These are phyloP conservation scores for Colletotrichum sansevieriae DNA, from an alignment of 2,329 filamentous ascomycete genomes.

Conservation along the genomic window DNA sequence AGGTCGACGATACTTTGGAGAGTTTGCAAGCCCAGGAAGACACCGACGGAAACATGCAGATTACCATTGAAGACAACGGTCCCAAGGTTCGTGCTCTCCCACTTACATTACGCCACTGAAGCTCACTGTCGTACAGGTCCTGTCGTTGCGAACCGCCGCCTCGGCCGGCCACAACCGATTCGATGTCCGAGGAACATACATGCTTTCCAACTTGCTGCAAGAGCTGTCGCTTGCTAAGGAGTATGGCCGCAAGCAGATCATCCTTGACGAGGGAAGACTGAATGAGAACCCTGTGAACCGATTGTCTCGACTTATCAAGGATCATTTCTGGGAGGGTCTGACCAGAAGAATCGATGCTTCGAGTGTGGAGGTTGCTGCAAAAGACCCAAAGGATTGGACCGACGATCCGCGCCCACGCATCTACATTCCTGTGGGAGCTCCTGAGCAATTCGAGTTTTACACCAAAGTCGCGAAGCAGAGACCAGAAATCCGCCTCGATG, in stretches of 20 bases:
- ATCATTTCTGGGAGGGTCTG: constrained; percentile 92
- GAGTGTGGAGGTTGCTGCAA: constrained; percentile 86
- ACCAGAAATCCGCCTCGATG: constrained; percentile 89
- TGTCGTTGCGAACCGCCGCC: constrained; percentile 85
- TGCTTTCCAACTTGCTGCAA: constrained; percentile 95
- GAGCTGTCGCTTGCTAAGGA: constrained; percentile 94
- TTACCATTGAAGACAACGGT: constrained; percentile 95
- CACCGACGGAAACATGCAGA: constrained; percentile 94
- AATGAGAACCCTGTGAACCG: constrained; percentile 96
- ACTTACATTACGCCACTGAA: background rate
- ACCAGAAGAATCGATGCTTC: constrained; percentile 92
- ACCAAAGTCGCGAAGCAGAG: constrained; percentile 80
- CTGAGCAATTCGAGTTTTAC: constrained; percentile 93
- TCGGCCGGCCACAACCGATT: constrained; percentile 90
- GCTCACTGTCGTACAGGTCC: constrained; percentile 66
- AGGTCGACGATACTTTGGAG: constrained; percentile 86
- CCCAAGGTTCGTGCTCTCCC: constrained; percentile 77
- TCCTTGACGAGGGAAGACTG: constrained; percentile 89
- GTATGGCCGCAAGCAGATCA: constrained; percentile 88
- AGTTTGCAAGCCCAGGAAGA: constrained; percentile 88
- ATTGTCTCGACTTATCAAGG: constrained; percentile 85
- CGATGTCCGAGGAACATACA: constrained; percentile 95
- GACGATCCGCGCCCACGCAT: constrained; percentile 89
- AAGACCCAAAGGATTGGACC: constrained; percentile 96
- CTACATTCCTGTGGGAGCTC: constrained; percentile 87